Evolutionary conservation across 805 yeast species (phyloP).

Genomic region (Blastobotrys peoriensis): DNA sequence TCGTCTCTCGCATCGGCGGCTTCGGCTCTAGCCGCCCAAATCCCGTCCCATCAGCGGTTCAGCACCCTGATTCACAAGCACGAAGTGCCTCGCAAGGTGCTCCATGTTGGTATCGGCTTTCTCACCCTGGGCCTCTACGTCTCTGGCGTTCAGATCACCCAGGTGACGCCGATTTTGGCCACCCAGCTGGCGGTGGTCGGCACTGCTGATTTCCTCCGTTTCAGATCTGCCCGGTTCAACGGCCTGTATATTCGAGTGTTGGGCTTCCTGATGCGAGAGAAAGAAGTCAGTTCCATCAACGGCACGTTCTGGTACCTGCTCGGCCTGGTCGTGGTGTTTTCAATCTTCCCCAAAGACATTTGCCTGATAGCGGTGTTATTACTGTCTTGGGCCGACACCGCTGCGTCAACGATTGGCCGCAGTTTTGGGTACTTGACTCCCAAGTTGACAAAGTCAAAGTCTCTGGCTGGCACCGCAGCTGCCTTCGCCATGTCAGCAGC

Average conservation of each 20-base stretch:
- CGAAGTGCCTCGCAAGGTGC: constrained; percentile 80
- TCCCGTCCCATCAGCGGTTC: constrained; percentile 29
- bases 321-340: constrained; percentile 69
- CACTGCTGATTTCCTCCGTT: constrained; percentile 60
- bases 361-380: constrained; percentile 67
- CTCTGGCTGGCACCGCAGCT: constrained; percentile 86
- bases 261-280: constrained; percentile 81
- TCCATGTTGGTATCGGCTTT: constrained; percentile 87
- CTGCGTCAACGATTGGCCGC: constrained; percentile 92
- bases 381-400: constrained; percentile 95
- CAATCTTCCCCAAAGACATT: constrained; percentile 72
- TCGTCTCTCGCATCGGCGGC: background rate
- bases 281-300: constrained; percentile 61
- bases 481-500: constrained; percentile 70
- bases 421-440: constrained; percentile 80
- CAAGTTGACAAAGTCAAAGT: constrained; percentile 63
- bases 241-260: constrained; percentile 55
- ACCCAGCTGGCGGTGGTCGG: constrained; percentile 52
- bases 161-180: constrained; percentile 56
- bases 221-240: constrained; percentile 58
- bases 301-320: constrained; percentile 85
- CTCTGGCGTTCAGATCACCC: constrained; percentile 46
- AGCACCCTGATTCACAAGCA: constrained; percentile 62
- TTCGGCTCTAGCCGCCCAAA: background rate
- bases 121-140: constrained; percentile 70